Conservation (phyloP, 495 filamentous ascomycete genomes). For the Mycothermus thermophilus region DNA sequence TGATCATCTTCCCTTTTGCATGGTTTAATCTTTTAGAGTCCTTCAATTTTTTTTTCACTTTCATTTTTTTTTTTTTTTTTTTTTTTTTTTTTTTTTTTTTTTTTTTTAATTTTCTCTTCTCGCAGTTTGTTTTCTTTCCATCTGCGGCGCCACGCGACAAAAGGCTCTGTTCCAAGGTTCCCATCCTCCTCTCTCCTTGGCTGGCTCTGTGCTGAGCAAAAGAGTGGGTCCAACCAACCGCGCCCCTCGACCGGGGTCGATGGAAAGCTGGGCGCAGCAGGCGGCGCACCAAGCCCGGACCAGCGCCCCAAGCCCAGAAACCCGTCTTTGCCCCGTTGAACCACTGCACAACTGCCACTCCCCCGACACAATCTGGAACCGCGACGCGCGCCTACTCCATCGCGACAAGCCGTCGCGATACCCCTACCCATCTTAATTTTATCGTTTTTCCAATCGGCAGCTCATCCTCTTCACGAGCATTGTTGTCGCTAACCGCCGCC, state of each 20-base stretch:
- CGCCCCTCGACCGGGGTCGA: conserved; percentile 7
- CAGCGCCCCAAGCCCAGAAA: conserved; percentile 17
- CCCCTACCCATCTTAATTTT: conserved; percentile 26
- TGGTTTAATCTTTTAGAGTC: no score
- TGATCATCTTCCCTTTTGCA: no score
- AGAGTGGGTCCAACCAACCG: conserved; percentile 10
- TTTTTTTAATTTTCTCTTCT: not conserved
- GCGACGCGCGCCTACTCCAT: conserved; percentile 43
- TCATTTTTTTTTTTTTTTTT: no score
- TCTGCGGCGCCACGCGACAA: not conserved
- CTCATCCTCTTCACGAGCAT: conserved; percentile 17
- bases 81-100: no score
- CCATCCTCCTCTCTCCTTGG: no score
- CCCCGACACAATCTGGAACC: conserved; percentile 21
- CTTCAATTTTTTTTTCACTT: no score
- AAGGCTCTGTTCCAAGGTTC: no score
- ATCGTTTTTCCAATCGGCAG: conserved; percentile 20
- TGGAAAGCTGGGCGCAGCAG: conserved; percentile 9
- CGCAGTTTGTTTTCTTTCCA: not conserved
- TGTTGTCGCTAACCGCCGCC: conserved; percentile 34
- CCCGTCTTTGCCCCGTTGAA: conserved; percentile 20
- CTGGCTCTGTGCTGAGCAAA: conserved; percentile 4
- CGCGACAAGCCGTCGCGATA: conserved; percentile 33
- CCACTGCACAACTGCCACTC: conserved; percentile 17
- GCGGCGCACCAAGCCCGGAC: conserved; percentile 5